Evolutionary conservation across 495 filamentous ascomycete species (phyloP).

Genomic region (Trichoderma reesei): DNA sequence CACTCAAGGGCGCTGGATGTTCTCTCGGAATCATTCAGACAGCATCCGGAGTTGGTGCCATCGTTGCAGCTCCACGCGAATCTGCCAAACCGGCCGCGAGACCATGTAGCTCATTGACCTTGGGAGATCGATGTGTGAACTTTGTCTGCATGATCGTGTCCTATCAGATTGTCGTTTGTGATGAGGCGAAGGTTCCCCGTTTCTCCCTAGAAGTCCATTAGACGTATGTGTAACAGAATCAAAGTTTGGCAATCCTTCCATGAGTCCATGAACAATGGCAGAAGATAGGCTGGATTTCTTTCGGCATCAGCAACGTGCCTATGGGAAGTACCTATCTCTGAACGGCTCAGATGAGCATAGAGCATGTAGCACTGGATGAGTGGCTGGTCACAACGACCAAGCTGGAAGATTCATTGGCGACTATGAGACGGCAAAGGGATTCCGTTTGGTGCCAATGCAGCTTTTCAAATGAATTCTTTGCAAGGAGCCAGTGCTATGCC

Average conservation of each 20-base stretch:
- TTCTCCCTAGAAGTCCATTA: conserved; percentile 28
- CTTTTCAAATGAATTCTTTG: too few species aligned
- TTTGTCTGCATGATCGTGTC: conserved; percentile 9
- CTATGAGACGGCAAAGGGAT: too few species aligned
- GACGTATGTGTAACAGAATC: conserved; percentile 40
- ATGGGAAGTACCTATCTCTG: conserved; percentile 35
- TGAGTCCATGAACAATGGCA: conserved; percentile 38
- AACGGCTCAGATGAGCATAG: conserved; percentile 50
- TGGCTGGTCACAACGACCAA: not conserved
- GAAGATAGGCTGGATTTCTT: conserved; percentile 40
- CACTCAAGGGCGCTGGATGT: too few species aligned
- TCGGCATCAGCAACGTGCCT: conserved; percentile 36
- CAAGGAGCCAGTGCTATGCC: too few species aligned
- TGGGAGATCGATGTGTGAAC: too few species aligned
- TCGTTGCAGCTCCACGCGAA: too few species aligned
- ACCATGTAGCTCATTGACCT: too few species aligned
- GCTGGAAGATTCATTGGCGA: conserved; percentile 34
- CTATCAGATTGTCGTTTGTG: conserved; percentile 12
- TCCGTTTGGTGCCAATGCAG: too few species aligned
- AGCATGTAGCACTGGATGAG: conserved; percentile 38
- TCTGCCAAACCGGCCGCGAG: too few species aligned
- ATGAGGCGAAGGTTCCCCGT: conserved; percentile 28
- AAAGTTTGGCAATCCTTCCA: conserved; percentile 31
- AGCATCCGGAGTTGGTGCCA: too few species aligned
- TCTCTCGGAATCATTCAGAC: too few species aligned